Percentiles rank a stretch among this genome's conserved stretches.
Conservation (phyloP, 495 filamentous ascomycete genomes). For the Xylaria grammica region DNA sequence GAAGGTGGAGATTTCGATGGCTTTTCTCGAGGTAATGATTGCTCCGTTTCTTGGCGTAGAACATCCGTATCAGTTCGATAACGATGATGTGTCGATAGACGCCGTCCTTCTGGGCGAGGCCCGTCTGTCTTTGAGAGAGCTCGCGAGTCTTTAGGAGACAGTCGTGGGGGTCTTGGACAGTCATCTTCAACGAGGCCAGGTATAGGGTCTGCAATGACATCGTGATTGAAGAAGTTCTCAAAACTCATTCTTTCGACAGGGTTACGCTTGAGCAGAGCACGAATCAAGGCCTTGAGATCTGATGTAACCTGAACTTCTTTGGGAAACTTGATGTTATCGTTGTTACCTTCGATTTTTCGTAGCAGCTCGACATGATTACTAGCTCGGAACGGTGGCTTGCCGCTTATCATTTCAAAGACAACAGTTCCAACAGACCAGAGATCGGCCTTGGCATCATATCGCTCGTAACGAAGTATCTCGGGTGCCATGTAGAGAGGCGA, state of each 20-base stretch:
- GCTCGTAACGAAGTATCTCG: conserved; percentile 95
- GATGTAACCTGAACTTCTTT: conserved; percentile 72
- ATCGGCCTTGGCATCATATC: conserved; percentile 96
- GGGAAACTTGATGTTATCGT: conserved; percentile 83
- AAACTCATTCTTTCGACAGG: conserved; percentile 86
- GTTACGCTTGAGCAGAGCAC: conserved; percentile 78
- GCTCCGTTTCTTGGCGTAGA: conserved; percentile 32
- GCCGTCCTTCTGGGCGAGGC: conserved; percentile 26
- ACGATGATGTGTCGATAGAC: conserved; percentile 33
- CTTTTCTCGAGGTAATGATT: conserved; percentile 42
- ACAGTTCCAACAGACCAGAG: conserved; percentile 98
- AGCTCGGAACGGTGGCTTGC: conserved; percentile 88
- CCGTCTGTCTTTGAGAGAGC: conserved; percentile 38
- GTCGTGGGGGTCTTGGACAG: conserved; percentile 49
- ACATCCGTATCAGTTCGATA: conserved; percentile 39
- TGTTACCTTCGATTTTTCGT: conserved; percentile 83
- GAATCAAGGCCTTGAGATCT: conserved; percentile 81
- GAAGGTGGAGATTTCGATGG: conserved; percentile 45
- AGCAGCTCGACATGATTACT: conserved; percentile 93
- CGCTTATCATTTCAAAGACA: conserved; percentile 90
- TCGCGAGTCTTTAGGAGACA: conserved; percentile 32
- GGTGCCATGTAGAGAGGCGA: conserved; percentile 99
- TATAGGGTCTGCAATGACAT: conserved; percentile 77
- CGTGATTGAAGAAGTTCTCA: conserved; percentile 75
- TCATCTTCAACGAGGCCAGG: conserved; percentile 84